Conservation (phyloP, 129 eudicot species). For the Lactuca saligna region DNA sequence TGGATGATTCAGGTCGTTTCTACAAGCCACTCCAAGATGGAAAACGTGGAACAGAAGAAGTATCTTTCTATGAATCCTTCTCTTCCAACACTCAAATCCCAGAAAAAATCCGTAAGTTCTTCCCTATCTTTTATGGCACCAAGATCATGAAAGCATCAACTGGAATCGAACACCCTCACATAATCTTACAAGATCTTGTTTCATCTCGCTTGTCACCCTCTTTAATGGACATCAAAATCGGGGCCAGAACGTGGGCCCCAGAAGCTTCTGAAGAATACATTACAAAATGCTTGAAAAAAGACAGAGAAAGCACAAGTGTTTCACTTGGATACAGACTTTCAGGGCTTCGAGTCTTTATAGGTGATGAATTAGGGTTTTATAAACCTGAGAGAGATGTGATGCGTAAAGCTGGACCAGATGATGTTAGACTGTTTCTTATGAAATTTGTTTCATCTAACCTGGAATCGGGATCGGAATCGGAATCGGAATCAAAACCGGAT, state of each 20-base stretch:
- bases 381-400: constrained; percentile 54
- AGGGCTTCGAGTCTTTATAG: constrained; percentile 53
- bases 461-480: constrained; percentile 37
- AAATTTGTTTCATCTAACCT: constrained; percentile 65
- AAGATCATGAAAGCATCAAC: constrained; percentile 68
- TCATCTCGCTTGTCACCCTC: constrained; percentile 50
- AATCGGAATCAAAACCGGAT: constrained; percentile 35
- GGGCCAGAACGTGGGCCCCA: constrained; percentile 82
- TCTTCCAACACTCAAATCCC: constrained; percentile 52
- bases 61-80: constrained; percentile 61
- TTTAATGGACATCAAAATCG: constrained; percentile 81
- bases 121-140: constrained; percentile 76
- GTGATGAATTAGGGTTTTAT: constrained; percentile 53
- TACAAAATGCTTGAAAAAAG: constrained; percentile 68
- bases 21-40: constrained; percentile 89
- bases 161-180: constrained; percentile 73
- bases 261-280: constrained; percentile 64
- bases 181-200: constrained; percentile 65
- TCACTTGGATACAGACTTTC: constrained; percentile 73
- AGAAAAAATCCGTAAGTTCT: constrained; percentile 50
- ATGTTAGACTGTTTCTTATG: constrained; percentile 49
- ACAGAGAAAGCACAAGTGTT: constrained; percentile 54
- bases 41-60: constrained; percentile 69
- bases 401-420: constrained; percentile 47
- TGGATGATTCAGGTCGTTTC: constrained; percentile 74